Percentiles rank a stretch among this genome's conserved stretches.
Evolutionary conservation across 164 flowering plant genomes (phyloP).

Genomic region (Stephania cephalantha): DNA sequence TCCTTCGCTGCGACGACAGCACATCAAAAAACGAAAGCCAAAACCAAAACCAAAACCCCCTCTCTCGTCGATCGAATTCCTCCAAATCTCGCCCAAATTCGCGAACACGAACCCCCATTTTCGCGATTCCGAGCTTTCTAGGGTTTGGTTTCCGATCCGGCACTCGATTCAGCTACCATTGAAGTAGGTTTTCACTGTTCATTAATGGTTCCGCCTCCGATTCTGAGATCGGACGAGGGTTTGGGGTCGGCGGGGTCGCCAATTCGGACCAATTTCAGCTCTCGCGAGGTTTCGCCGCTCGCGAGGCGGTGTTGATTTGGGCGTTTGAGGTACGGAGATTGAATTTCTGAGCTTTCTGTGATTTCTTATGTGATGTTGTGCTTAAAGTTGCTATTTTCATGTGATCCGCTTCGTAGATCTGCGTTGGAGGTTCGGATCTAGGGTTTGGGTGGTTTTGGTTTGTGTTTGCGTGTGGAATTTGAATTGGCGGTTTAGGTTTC

Average conservation of each 20-base stretch:
- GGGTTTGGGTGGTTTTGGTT: not conserved
- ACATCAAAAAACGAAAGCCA: not conserved
- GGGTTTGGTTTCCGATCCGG: constrained; percentile 11
- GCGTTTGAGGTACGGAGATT: constrained; percentile 9
- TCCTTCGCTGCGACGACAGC: constrained; percentile 3
- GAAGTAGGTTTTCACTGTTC: not conserved
- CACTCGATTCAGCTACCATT: constrained; percentile 4
- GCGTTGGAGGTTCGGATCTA: constrained; percentile 6
- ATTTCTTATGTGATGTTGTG: not conserved
- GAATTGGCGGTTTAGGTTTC: not conserved
- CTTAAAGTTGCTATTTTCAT: not conserved
- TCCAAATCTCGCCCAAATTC: constrained; percentile 7
- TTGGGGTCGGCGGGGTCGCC: not conserved
- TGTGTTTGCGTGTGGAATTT: not conserved
- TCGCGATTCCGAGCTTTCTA: not conserved
- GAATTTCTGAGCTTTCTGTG: not conserved
- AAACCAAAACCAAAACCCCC: too few relatives aligned
- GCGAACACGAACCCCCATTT: not conserved
- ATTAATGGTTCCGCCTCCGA: constrained; percentile 6
- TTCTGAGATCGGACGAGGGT: constrained; percentile 1
- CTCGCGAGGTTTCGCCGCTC: not conserved
- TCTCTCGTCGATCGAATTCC: constrained; percentile 1
- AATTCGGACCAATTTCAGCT: constrained; percentile 15
- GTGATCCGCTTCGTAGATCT: constrained; percentile 15
- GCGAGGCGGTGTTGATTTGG: not conserved